Evolutionary conservation across 2,329 filamentous ascomycete species (phyloP).

Genomic region (Colletotrichum tabaci): DNA sequence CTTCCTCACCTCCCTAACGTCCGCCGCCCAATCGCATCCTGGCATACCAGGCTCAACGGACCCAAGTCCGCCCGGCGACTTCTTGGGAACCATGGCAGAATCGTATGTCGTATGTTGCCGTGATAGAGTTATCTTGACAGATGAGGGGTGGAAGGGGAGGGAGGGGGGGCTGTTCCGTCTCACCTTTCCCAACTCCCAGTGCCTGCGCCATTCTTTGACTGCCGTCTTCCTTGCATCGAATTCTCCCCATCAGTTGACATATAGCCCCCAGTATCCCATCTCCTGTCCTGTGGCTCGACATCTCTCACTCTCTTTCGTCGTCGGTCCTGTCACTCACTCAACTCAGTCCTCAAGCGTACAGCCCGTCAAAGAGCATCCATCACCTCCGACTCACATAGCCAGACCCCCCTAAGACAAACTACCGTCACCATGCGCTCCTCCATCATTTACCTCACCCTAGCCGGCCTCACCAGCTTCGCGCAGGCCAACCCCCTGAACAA

Average conservation of each 20-base stretch:
- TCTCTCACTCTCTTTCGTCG: neutral
- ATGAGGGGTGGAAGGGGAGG: neutral
- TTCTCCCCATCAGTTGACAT: conserved; percentile 9
- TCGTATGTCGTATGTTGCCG: neutral
- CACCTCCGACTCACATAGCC: neutral
- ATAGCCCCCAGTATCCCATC: conserved; percentile 8
- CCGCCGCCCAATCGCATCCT: conserved; percentile 19
- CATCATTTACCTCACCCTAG: conserved; percentile 20
- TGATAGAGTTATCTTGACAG: conserved; percentile 24
- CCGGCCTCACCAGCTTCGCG: conserved; percentile 18
- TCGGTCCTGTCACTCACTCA: neutral
- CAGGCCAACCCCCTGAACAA: conserved; percentile 21
- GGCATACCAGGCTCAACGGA: neutral
- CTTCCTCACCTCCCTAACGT: neutral
- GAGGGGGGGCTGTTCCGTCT: conserved; percentile 7
- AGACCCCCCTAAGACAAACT: neutral
- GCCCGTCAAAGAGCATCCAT: neutral
- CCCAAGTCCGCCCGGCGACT: conserved; percentile 3
- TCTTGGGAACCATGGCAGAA: neutral
- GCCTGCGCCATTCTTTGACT: conserved; percentile 17
- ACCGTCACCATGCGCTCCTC: conserved; percentile 30
- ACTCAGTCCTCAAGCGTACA: neutral
- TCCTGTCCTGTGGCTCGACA: neutral
- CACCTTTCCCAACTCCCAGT: conserved; percentile 1
- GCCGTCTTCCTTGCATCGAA: conserved; percentile 7